Evolutionary conservation across 2,329 filamentous ascomycete genomes (phyloP).

Genomic region (Diaporthe citriasiana): DNA sequence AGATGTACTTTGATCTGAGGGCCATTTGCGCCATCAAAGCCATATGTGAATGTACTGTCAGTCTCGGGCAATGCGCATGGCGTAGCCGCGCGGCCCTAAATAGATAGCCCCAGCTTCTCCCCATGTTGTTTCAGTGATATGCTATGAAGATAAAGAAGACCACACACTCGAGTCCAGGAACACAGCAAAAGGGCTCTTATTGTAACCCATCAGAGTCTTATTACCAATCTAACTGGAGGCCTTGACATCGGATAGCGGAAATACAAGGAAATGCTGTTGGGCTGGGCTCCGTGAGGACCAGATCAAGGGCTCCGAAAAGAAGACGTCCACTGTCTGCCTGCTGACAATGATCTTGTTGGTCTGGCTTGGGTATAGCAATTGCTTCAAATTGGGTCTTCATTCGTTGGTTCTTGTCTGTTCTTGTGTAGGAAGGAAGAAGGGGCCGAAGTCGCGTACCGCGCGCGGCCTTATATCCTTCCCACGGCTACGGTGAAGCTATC

Average conservation of each 20-base stretch:
- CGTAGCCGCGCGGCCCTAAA: not conserved
- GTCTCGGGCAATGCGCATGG: not conserved
- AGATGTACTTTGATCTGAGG: not conserved
- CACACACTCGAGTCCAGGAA: not conserved
- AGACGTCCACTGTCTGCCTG: slow-evolving; percentile 1
- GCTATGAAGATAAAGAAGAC: not conserved
- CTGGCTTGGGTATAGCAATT: no score
- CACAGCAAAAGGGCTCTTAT: not conserved
- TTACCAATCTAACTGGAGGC: not conserved
- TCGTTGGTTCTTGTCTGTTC: no score
- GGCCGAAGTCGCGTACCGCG: no score
- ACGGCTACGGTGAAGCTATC: no score
- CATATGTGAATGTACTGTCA: not conserved
- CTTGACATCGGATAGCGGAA: not conserved
- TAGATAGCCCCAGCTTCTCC: not conserved
- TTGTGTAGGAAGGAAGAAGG: no score
- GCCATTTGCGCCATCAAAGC: not conserved
- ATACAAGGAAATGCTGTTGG: no score
- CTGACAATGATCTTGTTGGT: no score
- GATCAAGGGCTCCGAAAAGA: not conserved
- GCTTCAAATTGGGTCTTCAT: no score
- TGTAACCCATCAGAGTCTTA: not conserved
- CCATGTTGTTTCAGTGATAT: not conserved
- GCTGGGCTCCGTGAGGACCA: not conserved
- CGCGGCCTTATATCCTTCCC: no score